Base-by-base conservation (phyloP, 163 green algal species). In the Chloromonas sp. region DNA sequence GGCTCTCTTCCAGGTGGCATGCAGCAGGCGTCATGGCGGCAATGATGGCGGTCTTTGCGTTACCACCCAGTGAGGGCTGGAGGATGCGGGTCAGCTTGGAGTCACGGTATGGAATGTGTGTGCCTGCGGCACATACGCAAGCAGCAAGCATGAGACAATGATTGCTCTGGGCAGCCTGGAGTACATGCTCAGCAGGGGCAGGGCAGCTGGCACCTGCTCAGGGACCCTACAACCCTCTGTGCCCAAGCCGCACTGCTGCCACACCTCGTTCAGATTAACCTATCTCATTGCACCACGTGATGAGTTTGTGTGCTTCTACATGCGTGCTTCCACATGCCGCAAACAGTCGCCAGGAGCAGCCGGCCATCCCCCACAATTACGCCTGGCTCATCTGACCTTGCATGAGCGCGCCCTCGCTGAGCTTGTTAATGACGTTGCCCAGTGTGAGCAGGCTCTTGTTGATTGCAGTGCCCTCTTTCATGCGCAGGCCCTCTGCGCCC, bases 351-450 rank as follows among this genome's bases (percentile, higher is more conserved):
- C 36, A 36, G 36, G 36, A 36, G 36, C 36, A 36, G 36, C 36
- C 36, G 36, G 36, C 36, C 36, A 36, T 36, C 36, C 36, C 36
- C 36, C 36, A 36, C 36, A 36, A 36, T 36, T 36, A 36, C 36
- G 36, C 36, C 36, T 36, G 36, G 36, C 36, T 36, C 36, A 36
- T 66, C 89, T 78, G 81, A 93, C 92, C 89, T 81, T 88, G 79
- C 61, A 84, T 70, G 57, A 92, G 84, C 5, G 89, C 91, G 0
- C 94, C 94, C 90, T 99, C 96, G 60, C 84, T 93, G 15, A 99
- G 95, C 92, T 98, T 98, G 89, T 98, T 98, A 92, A 99, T 99
- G 5, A 99, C 97, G 2, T 92, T 97, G 71, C 97, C 97, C 57
- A 99, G 93, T 1, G 93, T 98, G 11, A 98, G 93, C 76, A 99